Evolutionary conservation across 1,139 yeast genomes (phyloP), one percentile per base, ranked within the genome.

Genomic region (Yamadazyma dendronema): DNA sequence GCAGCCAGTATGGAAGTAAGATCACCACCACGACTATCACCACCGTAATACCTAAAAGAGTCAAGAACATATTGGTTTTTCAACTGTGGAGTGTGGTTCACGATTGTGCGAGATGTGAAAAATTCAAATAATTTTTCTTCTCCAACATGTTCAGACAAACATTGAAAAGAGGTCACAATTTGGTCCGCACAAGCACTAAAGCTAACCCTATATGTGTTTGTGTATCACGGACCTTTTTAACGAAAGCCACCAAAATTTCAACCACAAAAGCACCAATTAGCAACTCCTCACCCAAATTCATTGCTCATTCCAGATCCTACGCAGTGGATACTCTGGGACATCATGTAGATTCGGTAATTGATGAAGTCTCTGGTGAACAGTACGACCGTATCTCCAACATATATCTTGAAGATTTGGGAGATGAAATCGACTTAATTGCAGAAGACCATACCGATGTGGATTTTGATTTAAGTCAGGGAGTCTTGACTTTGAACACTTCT

Each of bases 391-490:
- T 69, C 2, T 73, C 95, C 5, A 81, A 81, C 47, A 67, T 62
- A 22, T 81, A 87, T 38, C 62, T 89, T 42, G 95, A 88, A 48
- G 51, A 59, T 8, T 62, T 89, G 37, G 65, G 79, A 12, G 86
- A 78, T 31, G 76, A 75, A 37, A 67, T 84, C 46, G 96, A 89
- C 49, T 64, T 54, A 4, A 67, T 87, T 30, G 68, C 80, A 12
- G 90, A 83, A 43, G 60, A 63, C 2, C 60, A 67, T 34, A 80
- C 83, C 5, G 75, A 75, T 29, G 62, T 85, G 9, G 96, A 89
- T 48, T 79, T 81, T n/a, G 97, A 89, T 50, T 73, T 84, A 41
- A 72, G 80, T 55, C 90, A 84, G 42, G 97, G 97, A 3, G 96
- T 89, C 10, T 62, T 89, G 65, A 81, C 90, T 3, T 59, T 89